Evolutionary conservation across 768 basidiomycete genomes (phyloP), one percentile per base, ranked within the genome.

Genomic region (Candolleomyces aberdarensis): DNA sequence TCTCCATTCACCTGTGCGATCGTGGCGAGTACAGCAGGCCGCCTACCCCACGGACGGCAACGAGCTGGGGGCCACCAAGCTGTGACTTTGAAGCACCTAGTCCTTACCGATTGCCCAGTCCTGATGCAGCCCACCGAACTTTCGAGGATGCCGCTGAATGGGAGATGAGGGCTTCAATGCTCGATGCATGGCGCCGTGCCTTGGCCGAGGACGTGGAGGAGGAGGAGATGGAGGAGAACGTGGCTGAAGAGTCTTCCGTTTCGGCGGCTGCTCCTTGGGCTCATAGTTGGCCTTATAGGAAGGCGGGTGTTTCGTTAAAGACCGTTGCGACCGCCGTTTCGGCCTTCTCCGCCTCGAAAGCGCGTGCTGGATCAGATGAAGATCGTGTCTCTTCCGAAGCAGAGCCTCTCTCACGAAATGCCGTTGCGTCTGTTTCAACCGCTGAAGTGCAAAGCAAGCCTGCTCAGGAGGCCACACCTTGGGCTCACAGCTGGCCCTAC

Each of bases 21-120:
- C 59, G 63, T 26, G 63, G 60, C 6, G 57, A 56, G 13, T 64
- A 62, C 53, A 64, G 60, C 29, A 58, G 50, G 5, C 86, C 86
- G 1, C 72, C 72, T 3, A 84, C 85, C 20, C 83, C 82, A 17
- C 73, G 74, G 31, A 83, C 80, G 3, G 78, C 80, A 17, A 82
- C 83, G 3, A 76, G 75, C 19, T 83, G 83, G 83, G 83, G 81
- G 44, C 76, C 78, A 19, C 79, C 80, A 13, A 66, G 26, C 26
- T 77, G 3, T 80, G 73, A 66, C 79, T 78, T 60, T 69, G 76
- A 8, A 77, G 73, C 53, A 76, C 78, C 10, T 56, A 73, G 76
- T 8, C 71, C 73, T 8, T 74, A 70, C 59, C 69, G 73, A 55
- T 70, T 78, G 10, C 69, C 63, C 6, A 78, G 78, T 13, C 80